These are phyloP conservation scores for Ceratobasidium sp. DNA, from an alignment of 1,284 basidiomycete genomes.

Conservation along the genomic window DNA sequence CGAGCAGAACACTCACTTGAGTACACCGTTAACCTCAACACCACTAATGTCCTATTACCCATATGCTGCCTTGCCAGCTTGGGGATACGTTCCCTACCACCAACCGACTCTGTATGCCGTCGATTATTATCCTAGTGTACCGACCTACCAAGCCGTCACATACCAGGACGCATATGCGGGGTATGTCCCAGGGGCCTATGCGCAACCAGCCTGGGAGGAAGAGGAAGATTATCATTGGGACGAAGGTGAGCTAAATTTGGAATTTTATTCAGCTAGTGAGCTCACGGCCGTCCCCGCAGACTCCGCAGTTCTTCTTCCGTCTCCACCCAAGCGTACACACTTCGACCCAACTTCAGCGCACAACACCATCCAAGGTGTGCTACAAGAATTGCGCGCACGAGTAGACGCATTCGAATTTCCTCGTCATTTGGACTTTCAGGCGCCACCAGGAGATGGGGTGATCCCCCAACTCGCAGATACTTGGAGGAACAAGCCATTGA, in stretches of 20 bases:
- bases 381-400: constrained; percentile 20
- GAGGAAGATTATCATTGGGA: too few relatives aligned
- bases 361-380: constrained; percentile 20
- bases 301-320: background rate
- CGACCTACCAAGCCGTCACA: background rate
- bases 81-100: too few relatives aligned
- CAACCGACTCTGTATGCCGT: background rate
- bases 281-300: background rate
- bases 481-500: constrained; percentile 13
- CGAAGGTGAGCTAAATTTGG: too few relatives aligned
- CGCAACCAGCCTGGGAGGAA: too few relatives aligned
- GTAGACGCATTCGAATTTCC: constrained; percentile 31
- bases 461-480: constrained; percentile 32
- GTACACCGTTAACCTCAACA: background rate
- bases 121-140: constrained; percentile 18
- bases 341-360: constrained; percentile 20
- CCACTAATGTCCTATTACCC: too few relatives aligned
- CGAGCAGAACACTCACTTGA: background rate
- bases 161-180: constrained; percentile 12
- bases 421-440: constrained; percentile 13
- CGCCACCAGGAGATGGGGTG: constrained; percentile 6
- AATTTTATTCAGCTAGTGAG: background rate
- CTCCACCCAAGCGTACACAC: background rate
- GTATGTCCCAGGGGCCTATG: constrained; percentile 10
- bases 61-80: too few relatives aligned